Base-by-base conservation (phyloP, 1,284 basidiomycete species). In the Leccinum angustisporum region DNA sequence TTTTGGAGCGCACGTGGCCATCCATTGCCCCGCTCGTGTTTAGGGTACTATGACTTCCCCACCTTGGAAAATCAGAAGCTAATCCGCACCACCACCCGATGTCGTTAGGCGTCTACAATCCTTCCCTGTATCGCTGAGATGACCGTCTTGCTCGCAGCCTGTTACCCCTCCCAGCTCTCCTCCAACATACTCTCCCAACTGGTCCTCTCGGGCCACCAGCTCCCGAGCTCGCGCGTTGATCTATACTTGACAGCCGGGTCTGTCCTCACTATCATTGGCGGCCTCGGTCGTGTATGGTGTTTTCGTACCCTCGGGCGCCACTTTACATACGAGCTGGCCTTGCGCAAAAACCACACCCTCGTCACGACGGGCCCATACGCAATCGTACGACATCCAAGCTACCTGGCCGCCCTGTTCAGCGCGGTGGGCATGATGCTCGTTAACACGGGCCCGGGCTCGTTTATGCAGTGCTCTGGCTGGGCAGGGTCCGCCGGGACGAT, bases 341-440 rank as follows among this genome's bases (percentile, higher is more conserved):
- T 77, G 1, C 66, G 68, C 5, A 63, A 67, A 30, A 63, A 69
- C 4, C 74, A 75, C 58, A 13, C 54, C 31, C 70, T 76, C 7
- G 52, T 77, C 50, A 77, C 74, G 1, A 56, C 64, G 1, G 74
- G 74, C 0, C 76, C 75, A 5, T 76, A 76, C 52, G 58, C 66
- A 33, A 51, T 69, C 43, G 43, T 46, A 6, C 43, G 43, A 11
- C 43, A 46, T 10, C 43, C 43, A 16, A 43, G 40, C n/a, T 77
- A 76, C 52, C 18, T 66, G 11, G 34, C 34, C 8, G 38, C 48
- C 5, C 21, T n/a, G 5, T 40, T 75, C 4, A 52, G 63, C n/a
- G 54, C 34, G 31, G 6, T 67, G 0, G 72, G 70, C 5, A 75
- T 75, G 57, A 73, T 68, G 5, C 59, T 75, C 53, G 38, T 75